Conservation (phyloP, 2,329 filamentous ascomycete species). For the Cadophora luteo-olivacea region DNA sequence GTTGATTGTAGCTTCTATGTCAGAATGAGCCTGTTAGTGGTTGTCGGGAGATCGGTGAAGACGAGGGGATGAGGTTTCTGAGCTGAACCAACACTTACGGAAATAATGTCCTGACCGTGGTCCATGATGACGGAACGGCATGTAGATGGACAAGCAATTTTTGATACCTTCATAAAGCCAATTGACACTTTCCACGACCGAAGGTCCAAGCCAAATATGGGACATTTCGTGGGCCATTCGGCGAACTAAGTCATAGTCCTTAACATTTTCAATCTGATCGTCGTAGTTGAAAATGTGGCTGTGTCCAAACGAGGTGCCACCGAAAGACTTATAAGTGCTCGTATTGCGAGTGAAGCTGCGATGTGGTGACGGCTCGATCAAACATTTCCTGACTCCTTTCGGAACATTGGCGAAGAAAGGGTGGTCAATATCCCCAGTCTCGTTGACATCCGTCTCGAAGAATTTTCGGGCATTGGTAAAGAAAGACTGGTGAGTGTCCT, state of each 20-base stretch:
- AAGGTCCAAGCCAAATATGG: constrained; percentile 31
- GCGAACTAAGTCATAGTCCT: constrained; percentile 38
- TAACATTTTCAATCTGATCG: constrained; percentile 28
- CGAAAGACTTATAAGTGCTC: constrained; percentile 17
- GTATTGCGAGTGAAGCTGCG: constrained; percentile 35
- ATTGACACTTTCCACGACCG: constrained; percentile 21
- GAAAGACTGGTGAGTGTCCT: constrained; percentile 34
- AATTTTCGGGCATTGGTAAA: constrained; percentile 33
- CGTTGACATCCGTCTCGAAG: constrained; percentile 25
- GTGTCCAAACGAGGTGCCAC: constrained; percentile 23
- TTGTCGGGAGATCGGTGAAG: no score
- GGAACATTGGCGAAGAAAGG: constrained; percentile 11
- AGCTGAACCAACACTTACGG: background rate
- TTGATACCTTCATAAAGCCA: constrained; percentile 37
- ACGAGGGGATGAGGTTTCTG: background rate
- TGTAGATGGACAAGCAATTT: constrained; percentile 34
- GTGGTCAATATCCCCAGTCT: background rate
- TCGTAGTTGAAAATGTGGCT: constrained; percentile 40
- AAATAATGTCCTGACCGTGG: constrained; percentile 35
- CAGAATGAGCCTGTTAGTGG: background rate
- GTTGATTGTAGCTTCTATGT: constrained; percentile 29
- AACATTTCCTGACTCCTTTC: background rate
- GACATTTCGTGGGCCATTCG: constrained; percentile 35
- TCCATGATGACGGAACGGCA: constrained; percentile 37
- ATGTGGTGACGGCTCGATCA: constrained; percentile 27